Conservation (phyloP, 352 stramenopile genomes). For the Phytopythium kandeliae region DNA sequence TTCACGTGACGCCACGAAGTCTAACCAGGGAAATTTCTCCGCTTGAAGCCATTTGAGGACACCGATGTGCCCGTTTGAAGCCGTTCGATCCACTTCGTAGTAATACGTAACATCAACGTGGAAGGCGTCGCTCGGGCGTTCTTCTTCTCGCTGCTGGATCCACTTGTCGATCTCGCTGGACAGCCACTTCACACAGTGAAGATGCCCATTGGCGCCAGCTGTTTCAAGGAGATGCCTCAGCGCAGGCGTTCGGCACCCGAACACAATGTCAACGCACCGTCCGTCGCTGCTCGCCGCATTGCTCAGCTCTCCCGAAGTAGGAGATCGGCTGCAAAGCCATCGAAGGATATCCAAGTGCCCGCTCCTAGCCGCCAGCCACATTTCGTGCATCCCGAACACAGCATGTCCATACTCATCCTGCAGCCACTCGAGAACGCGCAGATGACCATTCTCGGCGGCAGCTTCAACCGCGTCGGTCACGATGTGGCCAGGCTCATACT, state of each 20-base stretch:
- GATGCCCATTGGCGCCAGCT: background rate
- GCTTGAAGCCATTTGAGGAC: background rate
- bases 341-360: conserved; percentile 5
- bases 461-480: background rate
- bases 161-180: background rate
- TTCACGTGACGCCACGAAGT: background rate
- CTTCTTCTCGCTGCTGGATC: background rate
- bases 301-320: background rate
- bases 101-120: background rate
- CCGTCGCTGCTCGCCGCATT: no score
- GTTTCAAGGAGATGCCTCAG: conserved; percentile 1
- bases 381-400: conserved; percentile 18
- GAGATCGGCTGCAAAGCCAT: background rate
- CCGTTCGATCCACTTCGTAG: background rate
- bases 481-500: background rate
- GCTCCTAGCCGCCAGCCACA: conserved; percentile 14
- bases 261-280: background rate
- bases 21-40: background rate
- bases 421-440: conserved; percentile 13
- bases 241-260: background rate
- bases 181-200: background rate
- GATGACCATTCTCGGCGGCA: conserved; percentile 8
- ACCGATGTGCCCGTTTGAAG: background rate
- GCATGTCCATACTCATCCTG: conserved; percentile 10
- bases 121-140: background rate